Percentiles rank a stretch among this genome's conserved stretches.
Conservation (phyloP, 768 basidiomycete genomes). For the Suillus lakei region DNA sequence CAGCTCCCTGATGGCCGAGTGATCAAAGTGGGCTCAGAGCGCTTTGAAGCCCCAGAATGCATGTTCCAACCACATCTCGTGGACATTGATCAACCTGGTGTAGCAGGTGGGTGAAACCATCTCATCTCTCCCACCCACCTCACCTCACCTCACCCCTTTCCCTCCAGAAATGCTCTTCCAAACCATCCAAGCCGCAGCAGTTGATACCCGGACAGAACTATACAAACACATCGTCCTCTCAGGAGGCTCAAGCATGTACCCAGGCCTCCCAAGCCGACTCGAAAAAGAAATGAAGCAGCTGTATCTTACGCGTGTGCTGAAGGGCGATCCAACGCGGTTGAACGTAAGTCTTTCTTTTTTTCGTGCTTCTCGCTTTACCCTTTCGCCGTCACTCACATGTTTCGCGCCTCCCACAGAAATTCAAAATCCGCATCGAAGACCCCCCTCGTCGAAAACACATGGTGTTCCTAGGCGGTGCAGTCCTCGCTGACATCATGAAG, state of each 20-base stretch:
- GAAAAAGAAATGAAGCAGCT: conserved; percentile 99
- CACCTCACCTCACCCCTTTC: neutral
- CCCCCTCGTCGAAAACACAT: conserved; percentile 98
- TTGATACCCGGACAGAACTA: conserved; percentile 87
- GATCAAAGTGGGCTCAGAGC: conserved; percentile 98
- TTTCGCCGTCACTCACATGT: neutral
- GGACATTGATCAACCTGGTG: conserved; percentile 94
- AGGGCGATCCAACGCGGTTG: conserved; percentile 79
- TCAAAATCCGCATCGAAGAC: conserved; percentile 99
- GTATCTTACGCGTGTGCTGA: conserved; percentile 90
- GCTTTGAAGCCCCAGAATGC: conserved; percentile 99
- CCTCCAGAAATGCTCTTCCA: conserved; percentile 90
- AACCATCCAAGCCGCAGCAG: conserved; percentile 89
- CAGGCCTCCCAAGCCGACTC: conserved; percentile 92
- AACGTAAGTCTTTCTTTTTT: conserved; percentile 62
- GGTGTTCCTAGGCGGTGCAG: conserved; percentile 99
- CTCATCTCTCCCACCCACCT: neutral
- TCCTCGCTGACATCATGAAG: conserved; percentile 99
- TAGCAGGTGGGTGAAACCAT: conserved; percentile 82
- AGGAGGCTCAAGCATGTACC: conserved; percentile 99
- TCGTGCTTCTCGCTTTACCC: conserved; percentile 3
- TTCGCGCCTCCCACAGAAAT: conserved; percentile 67
- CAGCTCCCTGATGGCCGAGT: conserved; percentile 94
- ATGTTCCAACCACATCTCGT: conserved; percentile 99
- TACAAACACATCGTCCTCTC: conserved; percentile 99